Percentiles rank a stretch among this genome's conserved stretches.
Conservation (phyloP, 768 basidiomycete genomes). For the Leccinum imitatum region DNA sequence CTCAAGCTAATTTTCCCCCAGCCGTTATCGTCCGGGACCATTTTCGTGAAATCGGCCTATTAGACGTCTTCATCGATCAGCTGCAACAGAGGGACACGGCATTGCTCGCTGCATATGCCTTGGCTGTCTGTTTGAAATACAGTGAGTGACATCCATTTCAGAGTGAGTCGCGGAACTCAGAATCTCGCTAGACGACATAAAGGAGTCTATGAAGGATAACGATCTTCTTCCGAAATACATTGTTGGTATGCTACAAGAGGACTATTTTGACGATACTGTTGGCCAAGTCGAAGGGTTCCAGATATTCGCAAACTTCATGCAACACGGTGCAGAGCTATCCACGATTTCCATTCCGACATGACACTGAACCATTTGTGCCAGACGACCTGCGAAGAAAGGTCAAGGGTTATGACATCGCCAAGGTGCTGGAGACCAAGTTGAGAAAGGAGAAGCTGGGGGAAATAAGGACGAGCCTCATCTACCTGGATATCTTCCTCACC, state of each 20-base stretch:
- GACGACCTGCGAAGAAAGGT: not conserved
- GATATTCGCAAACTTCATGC: not conserved
- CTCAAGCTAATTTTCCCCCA: not conserved
- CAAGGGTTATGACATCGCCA: not conserved
- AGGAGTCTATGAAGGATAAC: not conserved
- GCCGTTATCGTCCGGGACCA: not conserved
- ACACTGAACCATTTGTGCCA: not conserved
- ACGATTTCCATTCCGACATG: not conserved
- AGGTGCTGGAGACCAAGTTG: not conserved
- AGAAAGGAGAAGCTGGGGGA: not conserved
- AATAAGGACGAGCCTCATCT: not conserved
- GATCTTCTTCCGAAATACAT: not conserved
- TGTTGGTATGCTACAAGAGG: not conserved
- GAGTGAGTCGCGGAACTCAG: not conserved
- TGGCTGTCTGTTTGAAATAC: not conserved
- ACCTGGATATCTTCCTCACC: not conserved
- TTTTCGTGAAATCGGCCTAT: not conserved
- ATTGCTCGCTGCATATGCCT: not conserved
- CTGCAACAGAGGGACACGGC: not conserved
- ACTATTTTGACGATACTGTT: not conserved
- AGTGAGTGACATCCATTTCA: not conserved
- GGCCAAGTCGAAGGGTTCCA: not conserved
- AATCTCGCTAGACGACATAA: not conserved
- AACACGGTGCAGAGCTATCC: not conserved
- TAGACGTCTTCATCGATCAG: not conserved